These are phyloP conservation scores for Lipomyces chichibuensis DNA, from an alignment of 805 yeast species.

Conservation along the genomic window DNA sequence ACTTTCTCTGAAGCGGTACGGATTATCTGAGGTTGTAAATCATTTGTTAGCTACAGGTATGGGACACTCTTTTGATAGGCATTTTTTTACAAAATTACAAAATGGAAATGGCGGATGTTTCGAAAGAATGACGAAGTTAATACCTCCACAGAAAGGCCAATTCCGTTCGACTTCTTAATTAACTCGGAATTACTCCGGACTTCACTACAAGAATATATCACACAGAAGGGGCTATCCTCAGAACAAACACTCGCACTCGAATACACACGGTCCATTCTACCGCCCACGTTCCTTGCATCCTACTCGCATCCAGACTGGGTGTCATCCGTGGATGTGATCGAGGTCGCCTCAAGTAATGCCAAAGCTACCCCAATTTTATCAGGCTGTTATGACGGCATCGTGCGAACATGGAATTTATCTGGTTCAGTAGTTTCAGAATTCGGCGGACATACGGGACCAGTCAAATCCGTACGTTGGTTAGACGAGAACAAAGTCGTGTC, in stretches of 20 bases:
- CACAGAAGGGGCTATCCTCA: slow-evolving; percentile 73
- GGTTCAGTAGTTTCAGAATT: slow-evolving; percentile 81
- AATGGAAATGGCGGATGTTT: not conserved
- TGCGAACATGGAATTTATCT: slow-evolving; percentile 80
- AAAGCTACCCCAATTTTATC: slow-evolving; percentile 61
- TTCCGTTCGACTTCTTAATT: slow-evolving; percentile 91
- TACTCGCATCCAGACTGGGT: slow-evolving; percentile 96
- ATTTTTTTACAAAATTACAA: too few relatives aligned
- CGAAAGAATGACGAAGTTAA: not conserved
- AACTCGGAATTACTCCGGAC: slow-evolving; percentile 73
- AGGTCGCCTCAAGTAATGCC: slow-evolving; percentile 27
- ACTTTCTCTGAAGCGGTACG: slow-evolving; percentile 79
- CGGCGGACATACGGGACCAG: slow-evolving; percentile 86
- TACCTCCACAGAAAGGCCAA: slow-evolving; percentile 51
- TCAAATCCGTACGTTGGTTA: slow-evolving; percentile 81
- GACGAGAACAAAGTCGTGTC: slow-evolving; percentile 73
- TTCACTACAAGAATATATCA: slow-evolving; percentile 77
- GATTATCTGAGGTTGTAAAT: slow-evolving; percentile 92
- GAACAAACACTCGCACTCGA: slow-evolving; percentile 82
- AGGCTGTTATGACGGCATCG: slow-evolving; percentile 94
- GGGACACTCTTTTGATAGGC: not conserved
- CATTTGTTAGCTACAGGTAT: slow-evolving; percentile 61
- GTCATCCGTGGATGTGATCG: slow-evolving; percentile 63
- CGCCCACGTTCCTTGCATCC: slow-evolving; percentile 89
- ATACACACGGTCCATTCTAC: slow-evolving; percentile 88